Evolutionary conservation across 169 alveolate genomes (phyloP), one percentile per base, ranked within the genome.

Genomic region (Eimeria sp.): DNA sequence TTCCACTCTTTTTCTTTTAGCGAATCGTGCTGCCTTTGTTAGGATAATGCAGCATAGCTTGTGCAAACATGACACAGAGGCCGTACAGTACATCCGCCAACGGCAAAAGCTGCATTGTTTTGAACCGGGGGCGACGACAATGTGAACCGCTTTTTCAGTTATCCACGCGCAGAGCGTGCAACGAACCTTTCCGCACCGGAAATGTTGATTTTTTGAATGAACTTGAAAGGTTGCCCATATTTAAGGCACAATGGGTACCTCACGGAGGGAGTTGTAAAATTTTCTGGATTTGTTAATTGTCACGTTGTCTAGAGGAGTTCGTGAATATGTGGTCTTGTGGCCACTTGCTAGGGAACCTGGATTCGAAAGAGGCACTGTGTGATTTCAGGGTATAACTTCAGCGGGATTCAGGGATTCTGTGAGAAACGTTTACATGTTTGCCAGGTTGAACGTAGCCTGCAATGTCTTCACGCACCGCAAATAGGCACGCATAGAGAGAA

Each of bases 131-230:
- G 54, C 49, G n/a, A 37, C 54, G 54, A 71, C 9, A 71, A 30
- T 33, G 78, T 71, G 80, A 30, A 71, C 80, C 37, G 10, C 9
- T 71, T 71, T 71, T 71, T 71, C 80, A 71, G 80, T 37, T 71
- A 16, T 33, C 80, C 80, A 33, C 80, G 80, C 80, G 37, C 16
- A 37, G 54, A 33, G 49, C 54, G 80, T 71, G 80, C 80, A 71
- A 30, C 80, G n/a, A 71, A 71, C 80, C 54, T 54, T 11, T 33
- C 11, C 80, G n/a, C 14, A 66, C 46, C 54, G 80, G 54, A 71
- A 71, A 11, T 6, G n/a, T 30, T 6, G 13, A 6, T 71, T 71
- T 71, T 71, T 71, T 71, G 54, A 71, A 18, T 25, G 80, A 52
- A 13, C 49, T 37, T 71, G 25, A 25, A 71, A 33, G 16, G 8